Base-by-base conservation (phyloP, 257 asterid genomes). In the Nicotiana obtusifolia region DNA sequence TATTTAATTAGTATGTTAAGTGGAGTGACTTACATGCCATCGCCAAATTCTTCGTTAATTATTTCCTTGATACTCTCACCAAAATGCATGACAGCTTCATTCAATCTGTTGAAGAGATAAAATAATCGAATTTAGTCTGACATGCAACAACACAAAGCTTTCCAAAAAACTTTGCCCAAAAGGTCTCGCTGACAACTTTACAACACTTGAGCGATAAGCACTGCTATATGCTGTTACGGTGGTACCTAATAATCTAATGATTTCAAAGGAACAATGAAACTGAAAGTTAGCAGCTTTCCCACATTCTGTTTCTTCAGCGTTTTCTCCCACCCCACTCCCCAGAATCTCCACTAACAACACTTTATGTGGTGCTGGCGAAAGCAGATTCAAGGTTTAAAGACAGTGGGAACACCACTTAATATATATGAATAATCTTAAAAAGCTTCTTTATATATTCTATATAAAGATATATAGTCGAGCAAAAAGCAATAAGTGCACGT, bases 41-140 rank as follows among this genome's bases (percentile, higher is more conserved):
- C 99, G 1, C 98, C 99, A 87, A 94, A 95, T 54, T 94, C 99
- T 87, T 95, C 98, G 53, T 94, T 94, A 79, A 95, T 88, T 83
- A 95, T 92, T 68, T 95, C 98, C 90, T 95, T 95, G 73, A 95
- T 95, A 89, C 99, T 95, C 88, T 94, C 98, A 30, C 98, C 99
- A 83, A 92, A 94, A 85, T 95, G 99, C 98, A 92, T 95, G 57
- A 94, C 89, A 20, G 97, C 99, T 87, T 95, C 99, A 73, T 91
- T 82, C 85, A 95, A 88, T 80, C 99, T 95, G 94, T 69, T 84
- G 80, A 57, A 54, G 13, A 80, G 30, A 47, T 44, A 13, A 79
- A 84, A 26, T 17, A 64, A 80, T 56, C 64, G 37, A 47, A 62
- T 56, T 64, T 20, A 22, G 78, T 47, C 19, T 73, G 22, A 73